Base-by-base conservation (phyloP, 176 grass and related monocot genomes). In the Oryza officinalis region DNA sequence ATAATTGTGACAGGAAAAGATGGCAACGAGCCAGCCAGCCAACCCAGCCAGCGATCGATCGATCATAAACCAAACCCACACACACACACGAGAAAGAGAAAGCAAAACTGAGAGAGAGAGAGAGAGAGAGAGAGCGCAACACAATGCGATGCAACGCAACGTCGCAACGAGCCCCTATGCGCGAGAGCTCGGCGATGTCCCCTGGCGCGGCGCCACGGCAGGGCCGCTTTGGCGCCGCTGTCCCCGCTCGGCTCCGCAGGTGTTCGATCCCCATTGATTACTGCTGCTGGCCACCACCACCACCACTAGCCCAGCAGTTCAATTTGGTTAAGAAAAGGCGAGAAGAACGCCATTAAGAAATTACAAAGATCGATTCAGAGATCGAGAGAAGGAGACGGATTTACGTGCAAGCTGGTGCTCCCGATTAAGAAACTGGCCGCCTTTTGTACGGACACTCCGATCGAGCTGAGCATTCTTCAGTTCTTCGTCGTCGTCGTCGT, bases 161-260 rank as follows among this genome's bases (percentile, higher is more conserved):
- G 57, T 23, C 54, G 14, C 52, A 61, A 23, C 57, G 57, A 61
- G 83, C 69, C 46, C 88, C 87, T 61, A 85, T 76, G 89, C 69
- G 57, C 20, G 77, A 57, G 52, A 22, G 52, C 52, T 57, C 52
- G 57, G 4, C 35, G 73, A 11, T 94, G 92, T 91, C 65, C 89
- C 92, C 92, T 60, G 47, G 38, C 66, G 13, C 75, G 86, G 89
- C 59, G 86, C 81, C 92, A 91, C 74, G 33, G 84, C 84, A 85
- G 89, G 74, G 43, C 83, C 72, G 75, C 86, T 91, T 87, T 87
- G 81, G 59, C 89, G 80, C 92, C 89, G 84, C 22, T 94, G 89
- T 94, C 87, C 67, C 89, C 89, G 68, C 84, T 76, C 84, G 76
- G 50, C 63, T 61, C 3, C n/a, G 57, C 57, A 54, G 78, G 28